Conservation (phyloP, 805 yeast species). For the Kluyveromyces dobzhanskii region DNA sequence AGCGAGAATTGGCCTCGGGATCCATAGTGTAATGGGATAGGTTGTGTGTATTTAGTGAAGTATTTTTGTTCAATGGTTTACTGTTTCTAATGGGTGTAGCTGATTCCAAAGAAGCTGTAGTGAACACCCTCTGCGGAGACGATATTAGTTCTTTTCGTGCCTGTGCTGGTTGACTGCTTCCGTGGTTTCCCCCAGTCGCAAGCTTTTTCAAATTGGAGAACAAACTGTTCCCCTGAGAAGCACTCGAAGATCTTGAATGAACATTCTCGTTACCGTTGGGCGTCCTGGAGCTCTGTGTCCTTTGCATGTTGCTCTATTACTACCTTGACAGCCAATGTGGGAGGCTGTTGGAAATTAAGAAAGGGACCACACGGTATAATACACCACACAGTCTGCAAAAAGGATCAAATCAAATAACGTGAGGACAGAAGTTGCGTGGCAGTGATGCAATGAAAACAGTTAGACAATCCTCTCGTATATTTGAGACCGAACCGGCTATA, state of each 20-base stretch:
- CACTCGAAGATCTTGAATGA: conserved; percentile 10
- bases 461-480: no score
- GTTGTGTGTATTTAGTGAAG: conserved; percentile 23
- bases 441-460: no score
- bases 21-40: conserved; percentile 21
- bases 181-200: conserved; percentile 10
- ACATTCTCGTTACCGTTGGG: conserved; percentile 5
- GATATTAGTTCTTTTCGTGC: conserved; percentile 13
- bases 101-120: conserved; percentile 12
- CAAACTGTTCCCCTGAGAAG: conserved; percentile 11
- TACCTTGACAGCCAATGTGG: no score
- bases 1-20: conserved; percentile 9
- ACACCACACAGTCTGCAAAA: no score
- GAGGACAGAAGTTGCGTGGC: no score
- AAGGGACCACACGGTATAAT: no score
- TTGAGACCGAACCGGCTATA: no score
- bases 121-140: conserved; percentile 13
- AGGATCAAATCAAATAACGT: no score
- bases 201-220: conserved; percentile 24
- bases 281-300: conserved; percentile 6
- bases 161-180: conserved; percentile 1
- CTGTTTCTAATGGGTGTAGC: conserved; percentile 10
- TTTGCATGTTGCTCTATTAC: conserved; percentile 6
- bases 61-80: conserved; percentile 22
- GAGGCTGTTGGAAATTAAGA: no score